A percentile compares a stretch with the other conserved stretches of the same genome.
phyloP scores from a whole-genome alignment of 495 filamentous ascomycete species.

The Pseudevernia furfuracea region DNA sequence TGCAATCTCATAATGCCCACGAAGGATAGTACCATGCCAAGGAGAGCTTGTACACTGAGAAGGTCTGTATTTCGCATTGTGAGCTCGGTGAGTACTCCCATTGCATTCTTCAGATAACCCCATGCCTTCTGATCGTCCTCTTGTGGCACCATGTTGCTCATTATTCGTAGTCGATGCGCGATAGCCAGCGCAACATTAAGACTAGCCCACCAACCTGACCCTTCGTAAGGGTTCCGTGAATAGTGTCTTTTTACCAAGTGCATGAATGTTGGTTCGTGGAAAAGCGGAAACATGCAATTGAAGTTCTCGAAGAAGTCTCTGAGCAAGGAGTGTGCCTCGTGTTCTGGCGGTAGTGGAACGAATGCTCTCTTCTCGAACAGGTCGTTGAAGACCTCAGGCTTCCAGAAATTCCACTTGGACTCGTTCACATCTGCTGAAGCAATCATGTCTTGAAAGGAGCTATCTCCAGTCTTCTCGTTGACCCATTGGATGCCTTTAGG shows the following conservation, averaged over 20 bases:
- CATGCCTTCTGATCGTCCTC: constrained; percentile 92
- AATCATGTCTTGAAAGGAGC: constrained; percentile 93
- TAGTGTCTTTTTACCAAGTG: constrained; percentile 90
- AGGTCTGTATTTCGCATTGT: constrained; percentile 95
- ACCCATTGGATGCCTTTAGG: constrained; percentile 98
- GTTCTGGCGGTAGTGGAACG: constrained; percentile 70
- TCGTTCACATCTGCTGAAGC: constrained; percentile 73
- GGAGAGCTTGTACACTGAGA: constrained; percentile 88
- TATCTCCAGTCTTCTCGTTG: constrained; percentile 93
- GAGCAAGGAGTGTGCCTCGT: constrained; percentile 71
- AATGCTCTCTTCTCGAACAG: constrained; percentile 85
- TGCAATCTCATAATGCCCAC: neutral
- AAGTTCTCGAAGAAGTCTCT: constrained; percentile 97
- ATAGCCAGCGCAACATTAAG: constrained; percentile 92
- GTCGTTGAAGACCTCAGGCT: constrained; percentile 87
- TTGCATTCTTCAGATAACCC: constrained; percentile 93
- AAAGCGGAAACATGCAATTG: constrained; percentile 96
- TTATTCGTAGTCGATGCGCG: constrained; percentile 83
- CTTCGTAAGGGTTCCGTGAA: constrained; percentile 84
- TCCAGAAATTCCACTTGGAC: constrained; percentile 94
- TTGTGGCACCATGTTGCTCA: constrained; percentile 82
- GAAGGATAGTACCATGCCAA: constrained; percentile 65
- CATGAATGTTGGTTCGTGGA: constrained; percentile 97
- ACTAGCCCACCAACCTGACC: constrained; percentile 97
- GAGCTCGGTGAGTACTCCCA: constrained; percentile 83